Conservation (phyloP, 768 basidiomycete genomes). For the Russula sp. region DNA sequence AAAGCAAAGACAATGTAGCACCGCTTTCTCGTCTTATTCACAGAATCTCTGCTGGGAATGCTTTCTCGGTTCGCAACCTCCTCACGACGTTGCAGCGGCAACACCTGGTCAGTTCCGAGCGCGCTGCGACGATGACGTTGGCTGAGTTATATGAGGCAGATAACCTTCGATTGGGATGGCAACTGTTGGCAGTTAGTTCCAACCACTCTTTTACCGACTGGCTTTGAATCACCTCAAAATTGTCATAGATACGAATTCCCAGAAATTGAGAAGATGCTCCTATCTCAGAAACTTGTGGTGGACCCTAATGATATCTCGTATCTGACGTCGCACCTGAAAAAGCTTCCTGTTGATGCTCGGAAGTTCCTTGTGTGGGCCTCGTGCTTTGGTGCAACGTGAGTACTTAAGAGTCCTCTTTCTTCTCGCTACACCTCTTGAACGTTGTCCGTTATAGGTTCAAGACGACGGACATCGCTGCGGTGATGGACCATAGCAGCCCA, state of each 20-base stretch:
- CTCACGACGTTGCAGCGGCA: slow-evolving; percentile 62
- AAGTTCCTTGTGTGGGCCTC: slow-evolving; percentile 71
- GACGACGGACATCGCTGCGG: slow-evolving; percentile 65
- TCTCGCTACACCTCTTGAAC: slow-evolving; percentile 2
- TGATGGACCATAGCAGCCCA: slow-evolving; percentile 72
- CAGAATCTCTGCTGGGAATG: slow-evolving; percentile 61
- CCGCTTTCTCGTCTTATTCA: slow-evolving; percentile 56
- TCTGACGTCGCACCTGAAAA: slow-evolving; percentile 55
- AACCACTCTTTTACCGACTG: background rate
- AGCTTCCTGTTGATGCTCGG: slow-evolving; percentile 59
- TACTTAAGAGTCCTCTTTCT: slow-evolving; percentile 17
- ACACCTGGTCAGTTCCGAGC: slow-evolving; percentile 47
- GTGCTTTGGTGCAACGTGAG: slow-evolving; percentile 68
- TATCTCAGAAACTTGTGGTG: slow-evolving; percentile 47
- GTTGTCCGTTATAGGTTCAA: slow-evolving; percentile 50
- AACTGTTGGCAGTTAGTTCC: slow-evolving; percentile 63
- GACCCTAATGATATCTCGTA: slow-evolving; percentile 65
- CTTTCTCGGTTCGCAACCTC: slow-evolving; percentile 65
- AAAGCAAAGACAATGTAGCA: slow-evolving; percentile 52
- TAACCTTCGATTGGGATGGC: slow-evolving; percentile 59
- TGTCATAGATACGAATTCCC: slow-evolving; percentile 50
- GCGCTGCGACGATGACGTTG: slow-evolving; percentile 10
- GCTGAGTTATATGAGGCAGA: slow-evolving; percentile 40
- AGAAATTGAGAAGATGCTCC: slow-evolving; percentile 53
- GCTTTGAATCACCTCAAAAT: background rate